These are phyloP conservation scores for Cordia subcordata DNA, from an alignment of 257 asterid genomes.

Conservation along the genomic window DNA sequence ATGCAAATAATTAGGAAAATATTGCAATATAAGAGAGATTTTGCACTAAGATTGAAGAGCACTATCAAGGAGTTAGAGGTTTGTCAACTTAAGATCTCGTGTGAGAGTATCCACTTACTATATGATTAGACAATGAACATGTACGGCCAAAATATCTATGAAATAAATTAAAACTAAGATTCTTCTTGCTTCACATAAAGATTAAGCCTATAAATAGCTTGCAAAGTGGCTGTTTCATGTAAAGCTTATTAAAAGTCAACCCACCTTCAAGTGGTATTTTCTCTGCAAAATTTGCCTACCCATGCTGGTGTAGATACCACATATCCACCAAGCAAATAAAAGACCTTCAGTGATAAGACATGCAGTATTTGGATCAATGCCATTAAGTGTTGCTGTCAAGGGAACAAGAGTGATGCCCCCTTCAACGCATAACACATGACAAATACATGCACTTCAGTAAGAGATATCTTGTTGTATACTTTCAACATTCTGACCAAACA, in stretches of 20 bases:
- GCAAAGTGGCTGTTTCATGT: background rate
- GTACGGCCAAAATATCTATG: too few species aligned
- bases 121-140: too few species aligned
- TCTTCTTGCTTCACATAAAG: background rate
- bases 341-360: slow-evolving; percentile 71
- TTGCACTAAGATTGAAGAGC: too few species aligned
- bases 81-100: too few species aligned
- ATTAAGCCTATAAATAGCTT: background rate
- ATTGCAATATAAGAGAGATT: too few species aligned
- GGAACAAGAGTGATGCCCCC: slow-evolving; percentile 75
- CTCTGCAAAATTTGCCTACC: slow-evolving; percentile 71
- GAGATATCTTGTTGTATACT: slow-evolving; percentile 53
- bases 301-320: slow-evolving; percentile 80
- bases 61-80: too few species aligned
- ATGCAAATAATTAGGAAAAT: too few species aligned
- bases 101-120: too few species aligned
- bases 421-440: slow-evolving; percentile 62
- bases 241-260: background rate
- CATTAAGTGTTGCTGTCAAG: slow-evolving; percentile 57
- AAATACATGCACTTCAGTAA: slow-evolving; percentile 46
- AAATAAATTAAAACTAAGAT: background rate
- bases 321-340: slow-evolving; percentile 83
- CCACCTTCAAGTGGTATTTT: slow-evolving; percentile 71
- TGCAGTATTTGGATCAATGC: slow-evolving; percentile 66
- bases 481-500: slow-evolving; percentile 63